These are phyloP conservation scores for Pythium apleroticum DNA, from an alignment of 352 stramenopile species.

Conservation along the genomic window DNA sequence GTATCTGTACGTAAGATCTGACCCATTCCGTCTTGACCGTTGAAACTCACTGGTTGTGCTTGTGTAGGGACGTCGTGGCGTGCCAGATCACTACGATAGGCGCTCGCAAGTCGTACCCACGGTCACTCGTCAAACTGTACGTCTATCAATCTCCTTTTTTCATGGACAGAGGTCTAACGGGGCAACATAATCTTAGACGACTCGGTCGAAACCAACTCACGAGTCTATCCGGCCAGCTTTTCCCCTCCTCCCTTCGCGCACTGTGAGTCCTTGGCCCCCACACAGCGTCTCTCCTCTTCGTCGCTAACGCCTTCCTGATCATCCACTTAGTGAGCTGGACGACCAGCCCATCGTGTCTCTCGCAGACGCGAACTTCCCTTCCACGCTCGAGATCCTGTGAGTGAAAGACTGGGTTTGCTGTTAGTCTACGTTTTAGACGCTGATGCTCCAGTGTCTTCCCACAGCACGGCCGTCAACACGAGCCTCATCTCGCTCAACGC, in stretches of 20 bases:
- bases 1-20: constrained; percentile 12
- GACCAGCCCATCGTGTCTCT: constrained; percentile 16
- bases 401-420: not conserved
- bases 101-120: constrained; percentile 4
- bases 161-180: not conserved
- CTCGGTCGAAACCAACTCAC: constrained; percentile 13
- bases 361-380: constrained; percentile 6
- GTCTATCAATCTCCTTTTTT: not conserved
- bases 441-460: not conserved
- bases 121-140: constrained; percentile 22
- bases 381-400: constrained; percentile 17
- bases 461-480: constrained; percentile 7
- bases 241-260: constrained; percentile 7
- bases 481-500: constrained; percentile 17
- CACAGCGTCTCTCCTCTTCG: not conserved
- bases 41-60: not conserved
- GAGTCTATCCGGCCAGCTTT: not conserved
- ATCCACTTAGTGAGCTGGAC: constrained; percentile 9
- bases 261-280: constrained; percentile 4
- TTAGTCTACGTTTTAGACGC: not conserved
- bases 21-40: too few species aligned
- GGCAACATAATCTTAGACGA: constrained; percentile 3
- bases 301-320: not conserved
- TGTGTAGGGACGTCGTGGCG: constrained; percentile 1
- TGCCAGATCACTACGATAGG: constrained; percentile 18